These are phyloP conservation scores for Penicillium angulare DNA, from an alignment of 495 filamentous ascomycete genomes.

Conservation along the genomic window DNA sequence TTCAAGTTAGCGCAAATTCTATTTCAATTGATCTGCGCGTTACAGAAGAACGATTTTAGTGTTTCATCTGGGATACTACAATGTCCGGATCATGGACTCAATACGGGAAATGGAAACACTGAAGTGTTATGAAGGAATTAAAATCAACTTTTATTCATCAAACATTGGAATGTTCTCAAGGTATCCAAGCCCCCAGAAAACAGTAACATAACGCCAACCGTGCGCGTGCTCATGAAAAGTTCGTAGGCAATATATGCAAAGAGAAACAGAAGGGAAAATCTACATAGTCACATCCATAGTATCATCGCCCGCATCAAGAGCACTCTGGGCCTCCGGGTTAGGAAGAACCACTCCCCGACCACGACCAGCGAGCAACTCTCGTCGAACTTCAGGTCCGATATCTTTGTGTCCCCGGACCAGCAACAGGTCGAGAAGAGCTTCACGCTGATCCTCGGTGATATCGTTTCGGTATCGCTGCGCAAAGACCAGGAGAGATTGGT, in stretches of 20 bases:
- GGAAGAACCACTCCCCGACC: constrained; percentile 77
- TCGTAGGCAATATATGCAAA: constrained; percentile 28
- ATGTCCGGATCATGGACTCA: too few species aligned
- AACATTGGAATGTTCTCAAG: background rate
- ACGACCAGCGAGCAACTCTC: constrained; percentile 85
- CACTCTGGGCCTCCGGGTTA: constrained; percentile 51
- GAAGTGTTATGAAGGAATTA: too few species aligned
- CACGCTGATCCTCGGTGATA: constrained; percentile 89
- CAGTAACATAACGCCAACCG: background rate
- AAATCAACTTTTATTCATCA: too few species aligned
- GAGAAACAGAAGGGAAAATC: constrained; percentile 25
- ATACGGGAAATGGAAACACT: too few species aligned
- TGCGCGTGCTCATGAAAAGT: constrained; percentile 22
- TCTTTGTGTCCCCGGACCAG: constrained; percentile 80
- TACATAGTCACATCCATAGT: constrained; percentile 68
- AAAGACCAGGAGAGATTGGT: constrained; percentile 84
- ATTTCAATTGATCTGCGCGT: too few species aligned
- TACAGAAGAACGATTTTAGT: too few species aligned
- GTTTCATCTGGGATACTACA: too few species aligned
- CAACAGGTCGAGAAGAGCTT: constrained; percentile 87
- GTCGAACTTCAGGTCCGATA: constrained; percentile 87
- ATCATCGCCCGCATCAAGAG: constrained; percentile 73
- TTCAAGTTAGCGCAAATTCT: too few species aligned
- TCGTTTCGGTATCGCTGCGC: constrained; percentile 92
- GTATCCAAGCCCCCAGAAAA: background rate